Percentiles rank a stretch among this genome's conserved stretches.
Evolutionary conservation across 257 asterid species (phyloP).

Genomic region (Nicotiana obtusifolia): DNA sequence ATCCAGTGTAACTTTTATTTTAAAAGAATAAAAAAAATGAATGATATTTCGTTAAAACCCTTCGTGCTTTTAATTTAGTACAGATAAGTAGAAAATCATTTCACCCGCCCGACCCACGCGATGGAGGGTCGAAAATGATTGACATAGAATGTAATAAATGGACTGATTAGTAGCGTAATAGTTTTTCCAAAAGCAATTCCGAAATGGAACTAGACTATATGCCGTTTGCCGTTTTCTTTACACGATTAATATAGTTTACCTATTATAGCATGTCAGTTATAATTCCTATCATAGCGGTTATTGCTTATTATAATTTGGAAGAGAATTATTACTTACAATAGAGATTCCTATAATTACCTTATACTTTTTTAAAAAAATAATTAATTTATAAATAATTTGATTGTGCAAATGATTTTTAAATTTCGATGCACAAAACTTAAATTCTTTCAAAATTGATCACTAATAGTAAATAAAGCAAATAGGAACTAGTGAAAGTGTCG

Average conservation of each 20-base stretch:
- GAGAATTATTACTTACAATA: background rate
- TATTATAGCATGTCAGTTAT: background rate
- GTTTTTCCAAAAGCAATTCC: background rate
- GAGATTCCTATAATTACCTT: background rate
- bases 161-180: background rate
- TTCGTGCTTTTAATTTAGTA: no score
- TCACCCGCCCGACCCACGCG: background rate
- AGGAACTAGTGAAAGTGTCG: background rate
- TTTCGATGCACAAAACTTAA: background rate
- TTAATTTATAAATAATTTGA: background rate
- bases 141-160: background rate
- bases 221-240: no score
- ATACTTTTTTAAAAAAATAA: background rate
- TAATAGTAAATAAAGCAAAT: background rate
- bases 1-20: no score
- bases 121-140: background rate
- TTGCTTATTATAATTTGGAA: background rate
- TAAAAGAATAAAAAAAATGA: no score
- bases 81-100: background rate
- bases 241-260: background rate
- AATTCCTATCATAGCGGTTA: background rate
- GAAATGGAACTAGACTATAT: background rate
- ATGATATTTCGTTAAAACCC: no score
- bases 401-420: background rate
- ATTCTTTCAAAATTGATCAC: background rate